Evolutionary conservation across 331 rosid genomes (phyloP).

Genomic region (Saraca asoca): DNA sequence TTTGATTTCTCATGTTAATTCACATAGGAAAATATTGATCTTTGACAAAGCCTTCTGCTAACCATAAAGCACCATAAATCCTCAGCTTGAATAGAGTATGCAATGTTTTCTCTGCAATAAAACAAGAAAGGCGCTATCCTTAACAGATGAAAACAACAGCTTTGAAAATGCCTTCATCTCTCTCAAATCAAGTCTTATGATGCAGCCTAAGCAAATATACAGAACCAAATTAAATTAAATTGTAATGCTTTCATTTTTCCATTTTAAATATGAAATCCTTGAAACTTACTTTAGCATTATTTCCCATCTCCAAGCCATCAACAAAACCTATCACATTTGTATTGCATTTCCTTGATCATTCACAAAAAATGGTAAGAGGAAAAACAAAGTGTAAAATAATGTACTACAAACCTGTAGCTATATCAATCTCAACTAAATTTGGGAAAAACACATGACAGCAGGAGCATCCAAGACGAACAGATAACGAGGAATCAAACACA

Average conservation of each 20-base stretch:
- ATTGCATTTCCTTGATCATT: slow-evolving; percentile 32
- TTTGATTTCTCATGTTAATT: too few relatives aligned
- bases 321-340: slow-evolving; percentile 69
- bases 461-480: too few relatives aligned
- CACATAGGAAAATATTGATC: too few relatives aligned
- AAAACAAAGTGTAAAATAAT: slow-evolving; percentile 7
- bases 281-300: slow-evolving; percentile 76
- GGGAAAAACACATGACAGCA: too few relatives aligned
- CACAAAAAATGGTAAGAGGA: slow-evolving; percentile 15
- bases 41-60: too few relatives aligned
- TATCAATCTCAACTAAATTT: too few relatives aligned
- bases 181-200: slow-evolving; percentile 84
- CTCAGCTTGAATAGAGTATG: too few relatives aligned
- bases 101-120: too few relatives aligned
- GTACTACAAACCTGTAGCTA: slow-evolving; percentile 72
- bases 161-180: slow-evolving; percentile 85
- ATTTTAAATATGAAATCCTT: slow-evolving; percentile 14
- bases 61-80: too few relatives aligned
- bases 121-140: slow-evolving; percentile 77
- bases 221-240: slow-evolving; percentile 19
- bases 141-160: slow-evolving; percentile 75
- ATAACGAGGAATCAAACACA: too few relatives aligned
- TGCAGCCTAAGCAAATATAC: slow-evolving; percentile 65
- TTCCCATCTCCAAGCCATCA: slow-evolving; percentile 97
- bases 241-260: neutral